These are phyloP conservation scores for Nepenthes alata DNA, from an alignment of 179 eudicot genomes.

Conservation along the genomic window DNA sequence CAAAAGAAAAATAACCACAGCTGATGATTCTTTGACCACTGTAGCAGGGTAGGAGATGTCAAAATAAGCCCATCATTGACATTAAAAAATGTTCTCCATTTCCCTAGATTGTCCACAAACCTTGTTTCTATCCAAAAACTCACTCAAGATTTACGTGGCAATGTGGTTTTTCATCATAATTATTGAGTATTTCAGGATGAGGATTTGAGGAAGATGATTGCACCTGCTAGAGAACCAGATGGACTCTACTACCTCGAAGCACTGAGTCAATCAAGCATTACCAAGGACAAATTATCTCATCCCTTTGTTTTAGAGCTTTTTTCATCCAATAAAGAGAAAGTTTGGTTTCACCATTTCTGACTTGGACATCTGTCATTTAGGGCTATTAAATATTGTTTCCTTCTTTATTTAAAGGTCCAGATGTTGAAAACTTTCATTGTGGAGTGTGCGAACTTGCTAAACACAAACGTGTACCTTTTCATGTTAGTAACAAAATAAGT, in stretches of 20 bases:
- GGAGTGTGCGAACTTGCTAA: constrained; percentile 1
- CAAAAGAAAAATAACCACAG: not conserved
- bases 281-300: not conserved
- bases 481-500: not conserved
- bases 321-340: not conserved
- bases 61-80: not conserved
- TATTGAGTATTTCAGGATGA: not conserved
- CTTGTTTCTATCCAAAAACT: not conserved
- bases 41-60: not conserved
- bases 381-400: not conserved
- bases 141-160: not conserved
- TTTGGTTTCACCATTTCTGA: not conserved
- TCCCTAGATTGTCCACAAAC: constrained; percentile 1
- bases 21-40: not conserved
- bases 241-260: not conserved
- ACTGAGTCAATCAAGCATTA: not conserved
- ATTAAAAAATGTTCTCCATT: not conserved
- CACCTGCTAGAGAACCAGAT: constrained; percentile 4
- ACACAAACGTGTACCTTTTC: constrained; percentile 6
- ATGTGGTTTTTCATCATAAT: not conserved
- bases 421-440: constrained; percentile 3
- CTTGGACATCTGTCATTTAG: constrained; percentile 9
- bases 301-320: not conserved
- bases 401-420: not conserved
- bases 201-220: constrained; percentile 3